Evolutionary conservation across 1,284 basidiomycete genomes (phyloP).

Genomic region (Fomitiporia mediterranea): DNA sequence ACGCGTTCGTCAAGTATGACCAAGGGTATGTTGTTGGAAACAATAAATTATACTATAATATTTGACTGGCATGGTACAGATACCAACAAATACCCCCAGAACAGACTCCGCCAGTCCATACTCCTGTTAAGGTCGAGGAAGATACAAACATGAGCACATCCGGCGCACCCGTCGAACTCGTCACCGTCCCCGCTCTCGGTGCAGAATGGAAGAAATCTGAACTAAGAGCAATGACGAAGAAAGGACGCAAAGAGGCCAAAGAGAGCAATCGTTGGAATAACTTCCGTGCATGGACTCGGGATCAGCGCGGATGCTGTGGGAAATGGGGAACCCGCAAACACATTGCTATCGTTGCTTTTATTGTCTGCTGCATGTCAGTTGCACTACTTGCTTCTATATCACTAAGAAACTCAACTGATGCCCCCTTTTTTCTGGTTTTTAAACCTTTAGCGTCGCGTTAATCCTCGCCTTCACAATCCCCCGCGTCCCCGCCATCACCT

Average conservation of each 20-base stretch:
- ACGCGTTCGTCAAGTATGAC: conserved; percentile 42
- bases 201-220: conserved; percentile 82
- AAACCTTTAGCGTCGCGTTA: conserved; percentile 54
- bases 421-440: conserved; percentile 12
- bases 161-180: conserved; percentile 64
- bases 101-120: conserved; percentile 2
- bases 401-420: conserved; percentile 1
- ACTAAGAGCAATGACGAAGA: conserved; percentile 67
- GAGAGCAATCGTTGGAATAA: conserved; percentile 49
- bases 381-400: neutral
- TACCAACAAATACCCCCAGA: conserved; percentile 30
- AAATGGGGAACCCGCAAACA: conserved; percentile 68
- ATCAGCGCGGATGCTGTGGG: conserved; percentile 71
- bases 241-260: conserved; percentile 56
- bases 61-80: too few relatives aligned
- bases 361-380: conserved; percentile 58
- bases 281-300: conserved; percentile 69
- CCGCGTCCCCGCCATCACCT: conserved; percentile 66
- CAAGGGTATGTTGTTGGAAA: conserved; percentile 25
- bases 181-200: conserved; percentile 84
- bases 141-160: conserved; percentile 25
- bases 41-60: too few relatives aligned
- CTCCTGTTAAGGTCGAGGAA: conserved; percentile 35
- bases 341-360: conserved; percentile 65
- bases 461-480: conserved; percentile 75